Evolutionary conservation across 768 basidiomycete genomes (phyloP), one percentile per base, ranked within the genome.

Genomic region (Phaffia australis): DNA sequence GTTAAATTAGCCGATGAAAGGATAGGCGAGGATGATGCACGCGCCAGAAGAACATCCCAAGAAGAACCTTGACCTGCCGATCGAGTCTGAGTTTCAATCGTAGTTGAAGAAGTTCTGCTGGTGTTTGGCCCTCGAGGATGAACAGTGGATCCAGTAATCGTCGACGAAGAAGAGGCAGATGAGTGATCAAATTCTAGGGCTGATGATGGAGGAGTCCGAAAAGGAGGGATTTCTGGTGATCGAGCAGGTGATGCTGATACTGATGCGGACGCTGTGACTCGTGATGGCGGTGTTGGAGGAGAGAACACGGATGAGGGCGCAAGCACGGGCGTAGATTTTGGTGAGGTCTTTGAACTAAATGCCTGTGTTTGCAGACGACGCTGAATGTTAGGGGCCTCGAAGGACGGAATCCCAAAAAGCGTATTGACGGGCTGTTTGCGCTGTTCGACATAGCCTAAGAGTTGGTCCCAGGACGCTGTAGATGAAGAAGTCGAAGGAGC

Each of bases 31-130:
- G 57, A 32, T 1, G 58, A 58, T 16, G 64, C 30, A 16, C 56
- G 64, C 8, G 64, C 21, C 49, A 65, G 35, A 16, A 65, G 50
- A 25, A 35, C 57, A 25, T 23, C 57, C 64, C 64, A 65, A 23
- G 64, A 48, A 15, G 64, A 42, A 42, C 35, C 35, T 42, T 42
- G 35, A 11, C 35, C 64, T 1, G 56, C 49, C 8, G 64, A 32
- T 18, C 49, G 42, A 3, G 47, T 29, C 3, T 23, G 16, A 14
- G 60, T 25, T 5, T 48, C 49, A 8, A 27, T 32, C 6, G 27
- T 16, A 23, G 18, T 42, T 5, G 54, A 52, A 48, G 3, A 42
- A 63, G 11, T 42, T 55, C 32, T 32, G 47, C 19, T 63, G 52
- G 27, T 46, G 54, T 27, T 27, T 6, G 56, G 32, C 11, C 54